Evolutionary conservation across 2,329 filamentous ascomycete genomes (phyloP).

Genomic region (Tolypocladium album): DNA sequence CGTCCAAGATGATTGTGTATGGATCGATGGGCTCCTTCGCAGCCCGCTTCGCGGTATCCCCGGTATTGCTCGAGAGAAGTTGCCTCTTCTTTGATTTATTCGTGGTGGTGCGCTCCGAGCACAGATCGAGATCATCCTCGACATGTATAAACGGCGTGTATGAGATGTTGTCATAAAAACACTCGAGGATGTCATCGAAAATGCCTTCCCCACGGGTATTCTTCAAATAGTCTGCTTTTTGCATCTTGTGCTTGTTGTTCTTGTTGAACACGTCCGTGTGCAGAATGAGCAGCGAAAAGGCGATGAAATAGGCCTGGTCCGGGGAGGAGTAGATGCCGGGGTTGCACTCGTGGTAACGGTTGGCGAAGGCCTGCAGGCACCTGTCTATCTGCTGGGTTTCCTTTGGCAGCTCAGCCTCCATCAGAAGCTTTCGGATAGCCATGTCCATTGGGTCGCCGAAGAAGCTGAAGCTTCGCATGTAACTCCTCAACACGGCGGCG

Average conservation of each 20-base stretch:
- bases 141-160: slow-evolving; percentile 98
- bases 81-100: slow-evolving; percentile 63
- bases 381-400: slow-evolving; percentile 98
- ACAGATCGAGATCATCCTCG: slow-evolving; percentile 79
- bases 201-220: slow-evolving; percentile 88
- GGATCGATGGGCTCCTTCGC: slow-evolving; percentile 85
- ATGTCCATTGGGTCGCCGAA: slow-evolving; percentile 98
- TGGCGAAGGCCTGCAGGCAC: slow-evolving; percentile 86
- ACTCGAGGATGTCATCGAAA: slow-evolving; percentile 86
- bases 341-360: slow-evolving; percentile 96
- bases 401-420: slow-evolving; percentile 92
- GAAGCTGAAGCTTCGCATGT: slow-evolving; percentile 90
- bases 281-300: slow-evolving; percentile 90
- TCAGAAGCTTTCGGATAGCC: slow-evolving; percentile 87
- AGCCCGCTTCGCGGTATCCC: slow-evolving; percentile 43
- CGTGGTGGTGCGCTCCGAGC: slow-evolving; percentile 59
- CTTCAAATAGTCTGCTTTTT: slow-evolving; percentile 87
- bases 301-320: slow-evolving; percentile 96
- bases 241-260: slow-evolving; percentile 99
- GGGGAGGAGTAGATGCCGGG: slow-evolving; percentile 85
- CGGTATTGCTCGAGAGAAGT: slow-evolving; percentile 53
- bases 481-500: slow-evolving; percentile 75
- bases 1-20: slow-evolving; percentile 87
- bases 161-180: slow-evolving; percentile 96
- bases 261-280: slow-evolving; percentile 99